Base-by-base conservation (phyloP, 495 filamentous ascomycete species). In the Daldinia vernicosa region DNA sequence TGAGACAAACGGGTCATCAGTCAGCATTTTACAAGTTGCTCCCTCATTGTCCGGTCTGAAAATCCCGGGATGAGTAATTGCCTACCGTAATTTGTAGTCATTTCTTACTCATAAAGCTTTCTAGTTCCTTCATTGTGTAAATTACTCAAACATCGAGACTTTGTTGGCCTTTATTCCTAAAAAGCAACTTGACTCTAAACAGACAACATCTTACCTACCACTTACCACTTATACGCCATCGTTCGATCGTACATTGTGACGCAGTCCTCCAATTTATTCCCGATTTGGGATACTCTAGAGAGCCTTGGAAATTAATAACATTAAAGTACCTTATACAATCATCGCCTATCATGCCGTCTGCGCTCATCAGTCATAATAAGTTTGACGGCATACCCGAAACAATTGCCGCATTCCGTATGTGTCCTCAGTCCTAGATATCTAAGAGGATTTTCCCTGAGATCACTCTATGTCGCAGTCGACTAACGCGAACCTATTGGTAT, bases 361-460 rank as follows among this genome's bases (percentile, higher is more conserved):
- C 80, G 1, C 66, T 75, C 59, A 83, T 84, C 43, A 76, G 78
- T 17, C 59, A 80, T 53, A 80, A 83, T 43, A 77, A 84, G 51
- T 97, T 98, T 79, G 91, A 97, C 80, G 87, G 88, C 56, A 97
- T 98, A 81, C 89, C 92, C 63, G 93, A 97, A 66, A 87, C 91
- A 37, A 88, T 97, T 70, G 83, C 84, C 66, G 93, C 94, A 39
- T 97, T 97, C 79, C 88, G 93, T 97, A 84, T 80, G 91, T 69
- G 26, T 70, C 43, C 80, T 30, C 8, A 17, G 47, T 58, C 65
- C 61, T 70, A 56, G 30, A 40, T 55, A 22, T 65, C 54, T 52
- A 17, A 30, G 66, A 37, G 4, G 43, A 54, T 15, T 54, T 19
- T 39, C 32, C 33, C 37, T 17, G 15, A 45, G 50, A 6, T 2